Evolutionary conservation across 768 basidiomycete genomes (phyloP).

Genomic region (Cyclocybe cylindracea): DNA sequence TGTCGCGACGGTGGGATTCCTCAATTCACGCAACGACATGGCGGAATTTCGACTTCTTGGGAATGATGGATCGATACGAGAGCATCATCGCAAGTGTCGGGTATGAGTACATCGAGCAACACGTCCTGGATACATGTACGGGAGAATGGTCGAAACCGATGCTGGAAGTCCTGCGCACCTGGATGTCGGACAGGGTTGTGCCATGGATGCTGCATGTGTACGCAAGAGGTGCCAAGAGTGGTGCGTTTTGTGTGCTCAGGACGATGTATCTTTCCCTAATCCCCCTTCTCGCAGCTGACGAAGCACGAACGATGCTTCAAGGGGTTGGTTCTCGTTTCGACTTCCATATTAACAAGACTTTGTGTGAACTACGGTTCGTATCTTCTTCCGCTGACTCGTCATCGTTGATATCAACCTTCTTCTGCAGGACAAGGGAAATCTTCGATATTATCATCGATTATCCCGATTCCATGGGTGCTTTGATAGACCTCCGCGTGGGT

Average conservation of each 20-base stretch:
- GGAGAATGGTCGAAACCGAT: conserved; percentile 71
- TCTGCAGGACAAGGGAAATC: conserved; percentile 69
- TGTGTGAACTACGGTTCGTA: conserved; percentile 80
- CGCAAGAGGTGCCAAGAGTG: conserved; percentile 59
- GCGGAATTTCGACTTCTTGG: conserved; percentile 62
- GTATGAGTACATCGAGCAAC: conserved; percentile 80
- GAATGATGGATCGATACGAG: conserved; percentile 82
- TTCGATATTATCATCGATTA: conserved; percentile 97
- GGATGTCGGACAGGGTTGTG: conserved; percentile 81
- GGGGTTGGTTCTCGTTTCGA: conserved; percentile 85
- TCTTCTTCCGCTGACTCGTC: not conserved
- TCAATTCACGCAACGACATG: conserved; percentile 14
- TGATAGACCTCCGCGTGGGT: conserved; percentile 81
- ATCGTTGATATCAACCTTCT: not conserved
- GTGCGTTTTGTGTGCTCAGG: conserved; percentile 9
- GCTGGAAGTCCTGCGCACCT: conserved; percentile 60
- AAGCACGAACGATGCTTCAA: conserved; percentile 71
- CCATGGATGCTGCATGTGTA: conserved; percentile 87
- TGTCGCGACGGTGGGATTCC: conserved; percentile 9
- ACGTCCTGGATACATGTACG: conserved; percentile 66
- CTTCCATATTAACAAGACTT: conserved; percentile 88
- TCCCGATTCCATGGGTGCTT: conserved; percentile 82
- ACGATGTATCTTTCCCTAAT: conserved; percentile 1
- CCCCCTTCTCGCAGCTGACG: conserved; percentile 50
- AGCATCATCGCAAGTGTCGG: conserved; percentile 81